Percentiles rank a stretch among this genome's conserved stretches.
Evolutionary conservation across 2,329 filamentous ascomycete species (phyloP).

Genomic region (Colletotrichum sp.): DNA sequence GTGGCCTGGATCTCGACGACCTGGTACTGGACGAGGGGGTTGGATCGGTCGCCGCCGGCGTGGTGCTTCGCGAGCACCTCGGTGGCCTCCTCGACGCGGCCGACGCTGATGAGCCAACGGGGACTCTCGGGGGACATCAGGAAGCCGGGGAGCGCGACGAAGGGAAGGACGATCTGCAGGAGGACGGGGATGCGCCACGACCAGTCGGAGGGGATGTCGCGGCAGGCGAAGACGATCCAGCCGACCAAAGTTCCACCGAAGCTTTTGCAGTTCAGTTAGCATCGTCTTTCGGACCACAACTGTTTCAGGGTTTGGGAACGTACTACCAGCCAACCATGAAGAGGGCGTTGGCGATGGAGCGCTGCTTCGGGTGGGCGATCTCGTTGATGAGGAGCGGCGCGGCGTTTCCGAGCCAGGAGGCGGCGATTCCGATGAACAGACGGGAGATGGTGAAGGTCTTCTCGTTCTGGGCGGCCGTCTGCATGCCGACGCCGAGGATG

Average conservation of each 20-base stretch:
- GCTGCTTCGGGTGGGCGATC: slow-evolving; percentile 35
- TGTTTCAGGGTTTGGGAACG: slow-evolving; percentile 17
- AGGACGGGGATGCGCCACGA: slow-evolving; percentile 28
- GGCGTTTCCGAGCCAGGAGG: slow-evolving; percentile 29
- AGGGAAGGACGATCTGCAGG: slow-evolving; percentile 49
- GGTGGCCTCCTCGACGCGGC: slow-evolving; percentile 34
- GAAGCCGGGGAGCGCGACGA: slow-evolving; percentile 34
- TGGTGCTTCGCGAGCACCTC: slow-evolving; percentile 45
- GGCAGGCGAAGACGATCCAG: slow-evolving; percentile 26
- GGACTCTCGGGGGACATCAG: slow-evolving; percentile 33
- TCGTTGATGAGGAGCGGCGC: slow-evolving; percentile 40
- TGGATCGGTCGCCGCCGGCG: slow-evolving; percentile 42
- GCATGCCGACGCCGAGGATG: slow-evolving; percentile 25
- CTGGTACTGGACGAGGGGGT: slow-evolving; percentile 40
- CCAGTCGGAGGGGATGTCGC: background rate
- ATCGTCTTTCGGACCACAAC: background rate
- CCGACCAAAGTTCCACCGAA: slow-evolving; percentile 40
- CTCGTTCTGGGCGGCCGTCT: slow-evolving; percentile 26
- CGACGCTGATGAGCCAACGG: slow-evolving; percentile 31
- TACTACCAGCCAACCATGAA: slow-evolving; percentile 1
- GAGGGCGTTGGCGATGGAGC: slow-evolving; percentile 10
- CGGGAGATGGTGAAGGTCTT: slow-evolving; percentile 36
- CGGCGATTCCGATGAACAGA: slow-evolving; percentile 37
- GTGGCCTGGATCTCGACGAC: slow-evolving; percentile 27
- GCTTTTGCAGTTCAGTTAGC: slow-evolving; percentile 17